Evolutionary conservation across 2,329 filamentous ascomycete species (phyloP), one percentile per base, ranked within the genome.

Genomic region (Gyromitra esculenta): DNA sequence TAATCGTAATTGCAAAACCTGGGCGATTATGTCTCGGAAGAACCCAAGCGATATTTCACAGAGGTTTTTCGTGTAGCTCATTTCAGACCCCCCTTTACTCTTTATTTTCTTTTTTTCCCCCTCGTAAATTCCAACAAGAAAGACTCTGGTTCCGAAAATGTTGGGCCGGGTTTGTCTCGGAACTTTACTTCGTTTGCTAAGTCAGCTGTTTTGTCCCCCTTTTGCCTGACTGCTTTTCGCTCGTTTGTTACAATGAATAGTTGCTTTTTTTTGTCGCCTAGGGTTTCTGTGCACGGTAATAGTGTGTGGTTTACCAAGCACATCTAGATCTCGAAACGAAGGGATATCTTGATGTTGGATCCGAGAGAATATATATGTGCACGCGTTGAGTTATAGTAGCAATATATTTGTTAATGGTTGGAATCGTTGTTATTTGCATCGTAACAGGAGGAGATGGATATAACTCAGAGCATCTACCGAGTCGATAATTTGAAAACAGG

Each of bases 11-110:
- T 41, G 18, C 35, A 11, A 31, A 7, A 13, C 25, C 3, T 25
- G 54, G 64, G 25, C 48, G 64, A 67, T 65, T 65, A 7, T 67
- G 64, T 67, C 64, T 67, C 48, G 64, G 64, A 67, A 41, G 50
- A 56, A 66, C 31, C 7, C 31, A 56, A 54, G 31, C 25, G 25
- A 48, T 59, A 54, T 45, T 54, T 67, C 18, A 48, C 45, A 48
- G 15, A 48, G 39, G 11, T n/a, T 59, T 56, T 56, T 31, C 25
- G 15, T 35, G 41, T 41, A 7, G n/a, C 57, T 41, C 21, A 35
- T n/a, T 15, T 57, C 13, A 37, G 5, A 9, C 15, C 11, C 37
- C 37, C 21, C 37, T 15, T n/a, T 31, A 2, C 35, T 41, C 37
- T 18, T 39, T 21, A 7, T 60, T 60, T 43, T 13, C 21, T 60